Base-by-base conservation (phyloP, 1,139 yeast species). In the Geotrichum carabidarum region DNA sequence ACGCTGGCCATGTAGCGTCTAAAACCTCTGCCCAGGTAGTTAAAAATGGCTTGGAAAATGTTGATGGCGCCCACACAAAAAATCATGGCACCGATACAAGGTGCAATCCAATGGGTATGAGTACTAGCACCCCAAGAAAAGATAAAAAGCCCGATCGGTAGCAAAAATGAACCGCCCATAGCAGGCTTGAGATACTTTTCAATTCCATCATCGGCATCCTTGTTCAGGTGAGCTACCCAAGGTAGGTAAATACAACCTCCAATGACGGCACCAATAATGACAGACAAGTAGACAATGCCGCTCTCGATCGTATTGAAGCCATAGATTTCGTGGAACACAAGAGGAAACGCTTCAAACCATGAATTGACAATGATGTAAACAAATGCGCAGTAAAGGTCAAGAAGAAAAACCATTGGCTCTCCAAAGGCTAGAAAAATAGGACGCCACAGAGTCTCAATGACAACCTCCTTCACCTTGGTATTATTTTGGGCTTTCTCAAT, bases 131-230 rank as follows among this genome's bases (percentile, higher is more conserved):
- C 76, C 95, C 95, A 87, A 8, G 85, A 94, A 58, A 86, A 75
- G 88, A 94, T 84, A 68, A 86, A 84, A 56, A 86, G 74, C 0
- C 88, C 78, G 37, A 81, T 73, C n/a, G 91, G 91, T 57, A 86
- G 72, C 27, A 81, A 76, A 36, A 84, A 66, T 1, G 90, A 81
- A 31, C 80, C 82, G 49, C 72, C 59, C 61, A 79, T 74, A 11
- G 80, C 75, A 8, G 61, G 61, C 40, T 58, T 57, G 17, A 66
- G 58, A 49, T 42, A 54, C 50, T 51, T 46, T 47, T 54, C 57
- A 47, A 54, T 54, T 27, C 30, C 50, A 2, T 51, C 52, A 30
- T 54, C 50, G 8, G 22, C 14, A 27, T 27, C 27, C 1, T n/a
- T 17, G 6, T 11, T 12, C 17, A 48, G 15, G 5, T 22, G 27